phyloP scores from a whole-genome alignment of 2,329 filamentous ascomycete genomes.

The Beauveria sp. region DNA sequence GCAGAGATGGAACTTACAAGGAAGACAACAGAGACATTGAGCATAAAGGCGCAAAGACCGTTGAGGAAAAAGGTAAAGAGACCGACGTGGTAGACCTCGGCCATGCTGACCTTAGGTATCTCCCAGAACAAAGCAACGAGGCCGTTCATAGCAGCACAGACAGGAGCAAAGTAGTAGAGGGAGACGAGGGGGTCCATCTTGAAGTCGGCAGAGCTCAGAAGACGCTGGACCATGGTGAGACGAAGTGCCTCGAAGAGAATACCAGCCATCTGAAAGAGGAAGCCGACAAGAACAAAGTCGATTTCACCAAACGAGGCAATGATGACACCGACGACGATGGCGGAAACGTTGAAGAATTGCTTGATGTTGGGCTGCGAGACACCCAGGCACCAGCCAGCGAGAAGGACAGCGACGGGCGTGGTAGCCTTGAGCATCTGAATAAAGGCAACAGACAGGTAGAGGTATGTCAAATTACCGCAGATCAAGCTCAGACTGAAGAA shows the following conservation, averaged over 20 bases:
- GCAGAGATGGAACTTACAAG: not conserved
- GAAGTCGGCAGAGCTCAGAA: constrained; percentile 68
- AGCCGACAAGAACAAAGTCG: constrained; percentile 75
- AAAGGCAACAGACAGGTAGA: constrained; percentile 92
- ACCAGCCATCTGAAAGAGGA: constrained; percentile 71
- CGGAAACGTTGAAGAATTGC: constrained; percentile 84
- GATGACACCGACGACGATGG: constrained; percentile 90
- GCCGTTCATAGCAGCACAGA: constrained; percentile 77
- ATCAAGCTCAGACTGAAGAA: constrained; percentile 96
- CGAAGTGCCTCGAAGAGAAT: constrained; percentile 77
- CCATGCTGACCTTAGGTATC: constrained; percentile 59
- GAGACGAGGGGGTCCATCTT: constrained; percentile 93
- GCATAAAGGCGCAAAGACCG: constrained; percentile 68
- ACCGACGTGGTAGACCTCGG: constrained; percentile 66
- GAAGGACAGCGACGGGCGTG: constrained; percentile 84
- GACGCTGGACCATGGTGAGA: constrained; percentile 75
- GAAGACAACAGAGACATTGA: constrained; percentile 77
- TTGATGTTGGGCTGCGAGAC: constrained; percentile 77
- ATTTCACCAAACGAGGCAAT: constrained; percentile 95
- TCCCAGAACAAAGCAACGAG: constrained; percentile 67
- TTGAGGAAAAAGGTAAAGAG: constrained; percentile 66
- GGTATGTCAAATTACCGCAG: constrained; percentile 90
- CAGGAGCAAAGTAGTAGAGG: constrained; percentile 82
- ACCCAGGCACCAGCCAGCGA: constrained; percentile 83
- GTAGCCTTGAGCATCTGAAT: constrained; percentile 99